These are phyloP conservation scores for Cladosporium sp. DNA, from an alignment of 2,329 filamentous ascomycete species.

Conservation along the genomic window DNA sequence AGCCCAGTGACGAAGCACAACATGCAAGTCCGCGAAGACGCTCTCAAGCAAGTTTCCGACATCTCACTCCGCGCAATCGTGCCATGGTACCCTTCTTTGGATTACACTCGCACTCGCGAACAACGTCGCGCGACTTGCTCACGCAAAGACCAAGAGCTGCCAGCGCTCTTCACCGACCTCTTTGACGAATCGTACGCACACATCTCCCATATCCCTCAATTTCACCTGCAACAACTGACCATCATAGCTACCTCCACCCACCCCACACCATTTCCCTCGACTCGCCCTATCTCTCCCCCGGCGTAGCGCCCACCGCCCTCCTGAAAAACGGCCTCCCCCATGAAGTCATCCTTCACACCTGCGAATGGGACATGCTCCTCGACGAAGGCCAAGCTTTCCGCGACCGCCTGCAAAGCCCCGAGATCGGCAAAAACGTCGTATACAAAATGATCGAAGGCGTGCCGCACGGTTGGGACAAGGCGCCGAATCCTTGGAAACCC, in stretches of 20 bases:
- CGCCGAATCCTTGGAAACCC: conserved; percentile 55
- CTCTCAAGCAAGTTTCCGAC: conserved; percentile 17
- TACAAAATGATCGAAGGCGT: conserved; percentile 58
- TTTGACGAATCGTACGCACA: conserved; percentile 43
- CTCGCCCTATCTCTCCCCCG: conserved; percentile 57
- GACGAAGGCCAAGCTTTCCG: conserved; percentile 60
- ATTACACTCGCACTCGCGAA: conserved; percentile 58
- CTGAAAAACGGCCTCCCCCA: conserved; percentile 52
- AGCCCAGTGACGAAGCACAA: conserved; percentile 3
- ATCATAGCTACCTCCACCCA: conserved; percentile 35
- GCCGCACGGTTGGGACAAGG: conserved; percentile 64
- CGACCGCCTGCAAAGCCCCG: conserved; percentile 45
- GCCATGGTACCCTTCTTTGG: conserved; percentile 60
- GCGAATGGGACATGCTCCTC: conserved; percentile 65
- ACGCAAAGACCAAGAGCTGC: conserved; percentile 50
- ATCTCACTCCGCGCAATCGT: conserved; percentile 54
- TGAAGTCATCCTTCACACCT: conserved; percentile 59
- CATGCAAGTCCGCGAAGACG: conserved; percentile 5
- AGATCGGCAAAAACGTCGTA: conserved; percentile 50
- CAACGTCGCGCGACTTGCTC: conserved; percentile 54
- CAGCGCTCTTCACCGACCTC: conserved; percentile 48
- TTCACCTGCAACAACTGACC: neutral
- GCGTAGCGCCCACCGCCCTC: conserved; percentile 51
- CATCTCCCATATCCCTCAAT: neutral
- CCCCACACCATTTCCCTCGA: conserved; percentile 44